Conservation (phyloP, 768 basidiomycete genomes). For the Agrocybe pediades region DNA sequence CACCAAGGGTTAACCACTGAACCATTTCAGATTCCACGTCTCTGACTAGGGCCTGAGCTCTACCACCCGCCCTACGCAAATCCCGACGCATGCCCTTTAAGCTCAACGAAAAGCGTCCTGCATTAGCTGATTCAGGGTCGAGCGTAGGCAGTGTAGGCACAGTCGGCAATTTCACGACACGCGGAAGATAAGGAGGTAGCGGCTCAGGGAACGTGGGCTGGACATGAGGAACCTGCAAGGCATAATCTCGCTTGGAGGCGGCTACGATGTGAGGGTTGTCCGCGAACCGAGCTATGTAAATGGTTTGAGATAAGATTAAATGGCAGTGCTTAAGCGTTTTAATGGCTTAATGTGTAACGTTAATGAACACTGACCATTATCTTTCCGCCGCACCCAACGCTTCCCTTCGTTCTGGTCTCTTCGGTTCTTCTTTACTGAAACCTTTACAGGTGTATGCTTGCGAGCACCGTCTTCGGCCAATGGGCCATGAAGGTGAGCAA, state of each 20-base stretch:
- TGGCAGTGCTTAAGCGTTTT: not conserved
- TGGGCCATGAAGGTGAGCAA: slow-evolving; percentile 48
- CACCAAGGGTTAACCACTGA: slow-evolving; percentile 62
- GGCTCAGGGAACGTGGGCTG: slow-evolving; percentile 75
- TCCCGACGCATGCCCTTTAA: slow-evolving; percentile 74
- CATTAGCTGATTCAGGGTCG: slow-evolving; percentile 60
- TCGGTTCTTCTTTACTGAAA: slow-evolving; percentile 38
- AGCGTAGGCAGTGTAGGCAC: slow-evolving; percentile 34
- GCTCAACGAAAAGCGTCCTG: slow-evolving; percentile 76
- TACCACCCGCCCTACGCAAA: slow-evolving; percentile 61
- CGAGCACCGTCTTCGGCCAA: slow-evolving; percentile 10
- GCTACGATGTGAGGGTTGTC: slow-evolving; percentile 72
- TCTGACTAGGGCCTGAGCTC: slow-evolving; percentile 62
- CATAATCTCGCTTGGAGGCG: slow-evolving; percentile 62
- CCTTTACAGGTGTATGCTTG: slow-evolving; percentile 18
- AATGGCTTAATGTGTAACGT: not conserved
- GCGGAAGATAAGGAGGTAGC: slow-evolving; percentile 68
- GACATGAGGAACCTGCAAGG: slow-evolving; percentile 40
- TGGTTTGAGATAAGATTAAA: slow-evolving; percentile 10
- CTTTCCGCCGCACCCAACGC: slow-evolving; percentile 74
- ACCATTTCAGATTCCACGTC: slow-evolving; percentile 67
- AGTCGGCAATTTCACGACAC: slow-evolving; percentile 55
- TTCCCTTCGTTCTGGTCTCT: slow-evolving; percentile 74
- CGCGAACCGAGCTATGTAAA: slow-evolving; percentile 69
- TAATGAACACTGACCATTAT: slow-evolving; percentile 60